These are phyloP conservation scores for Ustilago hordei DNA, from an alignment of 1,284 basidiomycete genomes.

Conservation along the genomic window DNA sequence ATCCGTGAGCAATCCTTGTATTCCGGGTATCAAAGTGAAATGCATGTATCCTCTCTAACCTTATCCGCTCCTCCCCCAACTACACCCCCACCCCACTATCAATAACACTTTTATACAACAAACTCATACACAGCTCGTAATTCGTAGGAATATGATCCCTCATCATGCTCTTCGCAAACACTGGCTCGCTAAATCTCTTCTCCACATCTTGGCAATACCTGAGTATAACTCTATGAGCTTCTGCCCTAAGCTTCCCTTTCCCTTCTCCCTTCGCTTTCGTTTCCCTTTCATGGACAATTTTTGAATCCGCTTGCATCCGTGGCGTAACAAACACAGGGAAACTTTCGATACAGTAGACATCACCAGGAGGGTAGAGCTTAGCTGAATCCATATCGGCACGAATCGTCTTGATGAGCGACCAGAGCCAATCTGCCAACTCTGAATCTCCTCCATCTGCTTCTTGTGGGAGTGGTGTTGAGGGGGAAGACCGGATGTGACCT, in stretches of 20 bases:
- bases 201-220: slow-evolving; percentile 72
- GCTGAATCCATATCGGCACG: slow-evolving; percentile 56
- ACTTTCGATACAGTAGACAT: slow-evolving; percentile 62
- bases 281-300: slow-evolving; percentile 20
- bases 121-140: slow-evolving; percentile 60
- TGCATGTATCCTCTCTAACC: background rate
- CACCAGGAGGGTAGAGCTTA: slow-evolving; percentile 62
- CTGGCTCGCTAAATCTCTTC: slow-evolving; percentile 72
- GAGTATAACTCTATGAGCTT: slow-evolving; percentile 71
- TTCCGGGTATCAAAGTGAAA: slow-evolving; percentile 1
- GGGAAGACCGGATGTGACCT: slow-evolving; percentile 16
- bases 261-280: slow-evolving; percentile 4
- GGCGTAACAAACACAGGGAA: slow-evolving; percentile 60
- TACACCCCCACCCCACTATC: slow-evolving; percentile 3
- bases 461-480: slow-evolving; percentile 1
- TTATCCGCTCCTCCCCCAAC: background rate
- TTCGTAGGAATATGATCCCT: slow-evolving; percentile 63
- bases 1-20: background rate
- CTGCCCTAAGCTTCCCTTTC: slow-evolving; percentile 27
- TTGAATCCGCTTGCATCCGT: slow-evolving; percentile 41
- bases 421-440: slow-evolving; percentile 60
- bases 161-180: slow-evolving; percentile 67
- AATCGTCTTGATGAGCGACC: slow-evolving; percentile 65
- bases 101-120: slow-evolving; percentile 53
- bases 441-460: slow-evolving; percentile 22